Evolutionary conservation across 371 early-diverging fungal species (phyloP), one percentile per base, ranked within the genome.

Genomic region (Syncephalastrum monosporum): DNA sequence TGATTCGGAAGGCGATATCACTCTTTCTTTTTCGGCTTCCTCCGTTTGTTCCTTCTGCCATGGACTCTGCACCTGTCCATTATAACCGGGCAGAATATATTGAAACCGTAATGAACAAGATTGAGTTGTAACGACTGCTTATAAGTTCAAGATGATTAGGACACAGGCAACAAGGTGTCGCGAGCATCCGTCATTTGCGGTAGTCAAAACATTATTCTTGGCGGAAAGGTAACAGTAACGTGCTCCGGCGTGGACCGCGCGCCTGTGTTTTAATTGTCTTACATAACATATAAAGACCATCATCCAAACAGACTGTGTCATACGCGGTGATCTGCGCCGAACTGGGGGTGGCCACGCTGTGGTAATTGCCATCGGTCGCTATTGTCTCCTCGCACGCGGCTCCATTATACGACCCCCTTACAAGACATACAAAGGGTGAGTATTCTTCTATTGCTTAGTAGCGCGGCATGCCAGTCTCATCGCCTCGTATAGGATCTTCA

Each of bases 101-200:
- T 56, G 93, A 92, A 66, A 94, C 93, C 46, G 93, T 91, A 74
- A 66, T 65, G 38, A 2, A 12, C 38, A 33, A 6, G 12, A 33
- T 10, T 2, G 12, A 33, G 38, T 8, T 21, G 12, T 23, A 49
- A 13, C 8, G 7, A n/a, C 21, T 42, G 23, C 17, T 59, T 21
- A 41, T n/a, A 48, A 27, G 16, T 27, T 21, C 4, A 13, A 3
- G 42, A 48, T 44, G 13, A 50, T 25, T 72, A 90, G 91, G 95
- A 94, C 67, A 95, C 96, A 2, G 95, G 97, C 45, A 97, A 96
- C 79, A 95, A 93, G 76, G 93, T 97, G 53, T 88, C 90, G 64
- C 82, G 95, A 45, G 90, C 89, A 70, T 90, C 93, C 14, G 83
- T 89, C 56, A 96, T 97, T 62, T 91, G 88, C 67, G 95, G 95